Conservation (phyloP, 192 early-diverging fungal species). For the Linderina pennispora region DNA sequence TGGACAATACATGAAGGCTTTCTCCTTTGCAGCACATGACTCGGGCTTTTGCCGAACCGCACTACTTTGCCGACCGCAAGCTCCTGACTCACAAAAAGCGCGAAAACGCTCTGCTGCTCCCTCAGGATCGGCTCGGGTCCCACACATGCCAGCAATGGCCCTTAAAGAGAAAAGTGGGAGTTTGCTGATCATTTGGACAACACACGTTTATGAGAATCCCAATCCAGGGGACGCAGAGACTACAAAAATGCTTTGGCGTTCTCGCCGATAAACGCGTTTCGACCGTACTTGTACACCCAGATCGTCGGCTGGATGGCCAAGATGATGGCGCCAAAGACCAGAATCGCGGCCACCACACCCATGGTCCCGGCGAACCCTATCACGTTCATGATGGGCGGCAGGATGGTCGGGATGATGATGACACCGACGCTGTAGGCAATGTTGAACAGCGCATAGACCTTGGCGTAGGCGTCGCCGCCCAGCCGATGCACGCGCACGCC, state of each 20-base stretch:
- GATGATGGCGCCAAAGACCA: conserved; percentile 32
- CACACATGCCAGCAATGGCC: too few relatives aligned
- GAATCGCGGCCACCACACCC: conserved; percentile 33
- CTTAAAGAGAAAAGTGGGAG: too few relatives aligned
- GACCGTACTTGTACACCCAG: conserved; percentile 25
- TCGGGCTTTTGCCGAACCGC: too few relatives aligned
- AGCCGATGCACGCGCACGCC: conserved; percentile 57
- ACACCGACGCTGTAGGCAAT: conserved; percentile 72
- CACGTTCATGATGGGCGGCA: conserved; percentile 51
- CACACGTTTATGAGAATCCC: too few relatives aligned
- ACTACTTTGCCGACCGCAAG: too few relatives aligned
- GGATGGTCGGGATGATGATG: conserved; percentile 63
- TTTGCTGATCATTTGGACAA: too few relatives aligned
- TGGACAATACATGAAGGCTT: too few relatives aligned
- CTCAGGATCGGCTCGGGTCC: too few relatives aligned
- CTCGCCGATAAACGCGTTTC: conserved; percentile 23
- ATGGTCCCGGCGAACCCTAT: conserved; percentile 52
- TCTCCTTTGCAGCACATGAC: too few relatives aligned
- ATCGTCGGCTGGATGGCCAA: conserved; percentile 24
- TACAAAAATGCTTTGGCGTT: conserved; percentile 21
- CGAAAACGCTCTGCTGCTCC: too few relatives aligned
- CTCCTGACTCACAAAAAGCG: too few relatives aligned
- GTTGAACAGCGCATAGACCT: conserved; percentile 70
- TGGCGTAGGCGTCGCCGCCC: conserved; percentile 54
- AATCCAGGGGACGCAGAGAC: too few relatives aligned